Percentiles rank a stretch among this genome's conserved stretches.
Conservation (phyloP, 2,329 filamentous ascomycete species). For the Colletotrichum cordylinicola region DNA sequence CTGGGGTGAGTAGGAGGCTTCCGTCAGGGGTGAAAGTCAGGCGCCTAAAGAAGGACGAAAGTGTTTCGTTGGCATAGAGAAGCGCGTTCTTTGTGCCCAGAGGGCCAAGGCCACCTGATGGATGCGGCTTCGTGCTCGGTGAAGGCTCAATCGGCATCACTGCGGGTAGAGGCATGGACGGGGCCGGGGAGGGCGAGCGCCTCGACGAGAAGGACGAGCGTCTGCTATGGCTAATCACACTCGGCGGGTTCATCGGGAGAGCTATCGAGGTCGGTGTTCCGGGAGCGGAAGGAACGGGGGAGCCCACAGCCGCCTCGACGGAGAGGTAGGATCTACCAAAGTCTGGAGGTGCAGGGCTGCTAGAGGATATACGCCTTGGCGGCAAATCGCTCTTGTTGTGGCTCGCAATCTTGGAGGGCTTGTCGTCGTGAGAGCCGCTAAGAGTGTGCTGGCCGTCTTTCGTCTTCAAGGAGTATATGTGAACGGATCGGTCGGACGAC, state of each 20-base stretch:
- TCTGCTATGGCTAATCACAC: slow-evolving; percentile 63
- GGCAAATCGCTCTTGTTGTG: slow-evolving; percentile 87
- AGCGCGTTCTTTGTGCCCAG: slow-evolving; percentile 81
- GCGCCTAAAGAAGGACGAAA: slow-evolving; percentile 95
- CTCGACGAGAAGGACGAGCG: slow-evolving; percentile 92
- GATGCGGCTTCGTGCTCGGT: slow-evolving; percentile 69
- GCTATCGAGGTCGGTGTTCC: slow-evolving; percentile 89
- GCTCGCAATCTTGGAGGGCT: slow-evolving; percentile 81
- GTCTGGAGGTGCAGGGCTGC: slow-evolving; percentile 90
- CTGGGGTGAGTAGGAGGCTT: slow-evolving; percentile 90
- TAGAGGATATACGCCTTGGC: slow-evolving; percentile 85
- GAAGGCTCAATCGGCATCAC: slow-evolving; percentile 94
- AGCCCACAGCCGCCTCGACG: slow-evolving; percentile 67
- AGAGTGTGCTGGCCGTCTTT: slow-evolving; percentile 96
- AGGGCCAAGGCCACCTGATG: slow-evolving; percentile 66
- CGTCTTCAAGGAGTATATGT: slow-evolving; percentile 94
- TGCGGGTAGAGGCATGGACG: slow-evolving; percentile 90
- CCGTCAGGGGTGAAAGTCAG: slow-evolving; percentile 96
- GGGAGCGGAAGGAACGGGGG: slow-evolving; percentile 88
- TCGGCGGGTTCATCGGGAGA: slow-evolving; percentile 96
- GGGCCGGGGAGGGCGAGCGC: slow-evolving; percentile 90
- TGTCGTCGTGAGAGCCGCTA: slow-evolving; percentile 60
- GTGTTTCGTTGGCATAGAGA: slow-evolving; percentile 94
- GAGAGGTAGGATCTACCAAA: slow-evolving; percentile 72
- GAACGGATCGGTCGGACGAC: slow-evolving; percentile 96